A percentile compares a stretch with the other conserved stretches of the same genome.
Conservation (phyloP, 805 yeast species). For the Kuraishia borneana region DNA sequence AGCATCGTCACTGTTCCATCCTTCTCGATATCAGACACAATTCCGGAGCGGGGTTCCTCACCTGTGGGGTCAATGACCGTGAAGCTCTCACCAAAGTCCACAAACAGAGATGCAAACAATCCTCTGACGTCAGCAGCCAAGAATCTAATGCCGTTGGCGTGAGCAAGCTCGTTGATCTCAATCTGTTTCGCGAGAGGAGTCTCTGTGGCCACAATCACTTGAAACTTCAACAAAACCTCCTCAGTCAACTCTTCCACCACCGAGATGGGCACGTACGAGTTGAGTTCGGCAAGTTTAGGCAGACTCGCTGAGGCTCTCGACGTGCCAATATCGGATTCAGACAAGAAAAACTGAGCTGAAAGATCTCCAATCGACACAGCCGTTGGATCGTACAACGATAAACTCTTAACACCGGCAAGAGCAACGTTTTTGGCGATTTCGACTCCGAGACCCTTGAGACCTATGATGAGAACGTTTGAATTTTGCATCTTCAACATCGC, state of each 20-base stretch:
- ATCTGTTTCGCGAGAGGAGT: constrained; percentile 63
- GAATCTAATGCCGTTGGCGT: constrained; percentile 61
- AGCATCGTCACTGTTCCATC: constrained; percentile 90
- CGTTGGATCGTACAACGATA: constrained; percentile 75
- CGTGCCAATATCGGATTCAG: constrained; percentile 62
- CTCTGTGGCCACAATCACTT: constrained; percentile 81
- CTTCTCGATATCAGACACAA: constrained; percentile 77
- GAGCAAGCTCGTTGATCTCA: constrained; percentile 65
- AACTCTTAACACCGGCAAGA: constrained; percentile 91
- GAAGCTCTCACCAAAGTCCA: constrained; percentile 80
- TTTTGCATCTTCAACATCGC: constrained; percentile 97
- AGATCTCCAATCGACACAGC: constrained; percentile 60
- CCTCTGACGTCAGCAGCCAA: constrained; percentile 81
- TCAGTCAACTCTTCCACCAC: constrained; percentile 47
- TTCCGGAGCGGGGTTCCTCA: constrained; percentile 83
- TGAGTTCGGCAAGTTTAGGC: constrained; percentile 65
- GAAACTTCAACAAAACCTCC: constrained; percentile 43
- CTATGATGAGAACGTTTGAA: constrained; percentile 85
- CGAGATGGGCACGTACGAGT: constrained; percentile 80
- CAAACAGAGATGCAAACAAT: constrained; percentile 78
- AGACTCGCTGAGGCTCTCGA: constrained; percentile 67
- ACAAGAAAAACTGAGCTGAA: constrained; percentile 80
- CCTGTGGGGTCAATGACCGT: constrained; percentile 80
- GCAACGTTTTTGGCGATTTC: constrained; percentile 97
- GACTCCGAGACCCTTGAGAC: constrained; percentile 85